These are phyloP conservation scores for Hericium alpestre DNA, from an alignment of 768 basidiomycete genomes.

Conservation along the genomic window DNA sequence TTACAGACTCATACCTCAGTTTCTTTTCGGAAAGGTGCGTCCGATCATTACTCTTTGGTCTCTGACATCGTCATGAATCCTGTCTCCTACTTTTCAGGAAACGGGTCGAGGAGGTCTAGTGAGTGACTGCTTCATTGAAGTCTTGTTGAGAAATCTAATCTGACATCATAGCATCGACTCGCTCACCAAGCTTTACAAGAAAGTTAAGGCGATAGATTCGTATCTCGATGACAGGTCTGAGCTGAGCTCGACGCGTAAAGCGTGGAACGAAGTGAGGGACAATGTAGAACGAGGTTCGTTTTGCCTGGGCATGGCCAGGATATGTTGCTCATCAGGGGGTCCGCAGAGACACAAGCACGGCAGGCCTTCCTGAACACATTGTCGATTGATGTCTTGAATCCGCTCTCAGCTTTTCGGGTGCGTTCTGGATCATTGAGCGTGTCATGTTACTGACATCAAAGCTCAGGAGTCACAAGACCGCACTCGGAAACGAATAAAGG, in stretches of 20 bases:
- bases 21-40: conserved; percentile 82
- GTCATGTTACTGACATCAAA: neutral
- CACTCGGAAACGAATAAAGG: conserved; percentile 84
- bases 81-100: conserved; percentile 34
- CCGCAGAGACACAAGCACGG: conserved; percentile 68
- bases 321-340: neutral
- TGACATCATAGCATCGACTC: conserved; percentile 50
- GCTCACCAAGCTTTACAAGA: conserved; percentile 61
- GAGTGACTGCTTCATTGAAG: conserved; percentile 18
- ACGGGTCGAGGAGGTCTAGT: conserved; percentile 83
- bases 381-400: conserved; percentile 60
- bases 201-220: conserved; percentile 58
- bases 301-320: neutral
- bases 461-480: conserved; percentile 82
- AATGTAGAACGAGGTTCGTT: conserved; percentile 67
- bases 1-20: conserved; percentile 66
- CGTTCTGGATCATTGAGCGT: conserved; percentile 3
- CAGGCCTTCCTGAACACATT: conserved; percentile 70
- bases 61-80: conserved; percentile 4
- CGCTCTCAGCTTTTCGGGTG: conserved; percentile 60
- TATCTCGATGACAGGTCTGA: conserved; percentile 65
- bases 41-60: conserved; percentile 6
- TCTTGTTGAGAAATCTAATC: no score
- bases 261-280: conserved; percentile 79
- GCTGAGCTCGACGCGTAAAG: conserved; percentile 51